These are phyloP conservation scores for Emergomyces orientalis DNA, from an alignment of 2,329 filamentous ascomycete genomes.

Conservation along the genomic window DNA sequence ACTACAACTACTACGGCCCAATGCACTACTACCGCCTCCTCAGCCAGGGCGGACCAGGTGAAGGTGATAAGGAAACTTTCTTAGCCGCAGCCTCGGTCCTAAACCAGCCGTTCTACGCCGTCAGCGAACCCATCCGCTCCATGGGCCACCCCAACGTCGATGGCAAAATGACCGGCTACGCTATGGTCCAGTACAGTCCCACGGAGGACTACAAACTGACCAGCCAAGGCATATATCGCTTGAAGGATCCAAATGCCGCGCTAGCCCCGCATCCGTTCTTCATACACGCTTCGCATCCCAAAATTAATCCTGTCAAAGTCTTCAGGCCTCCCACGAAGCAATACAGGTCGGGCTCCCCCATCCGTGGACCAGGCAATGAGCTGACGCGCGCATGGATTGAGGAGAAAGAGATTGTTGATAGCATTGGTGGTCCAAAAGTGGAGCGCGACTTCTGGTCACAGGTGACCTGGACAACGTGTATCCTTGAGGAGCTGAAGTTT, in stretches of 20 bases:
- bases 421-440: slow-evolving; percentile 18
- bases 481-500: slow-evolving; percentile 26
- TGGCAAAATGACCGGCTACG: slow-evolving; percentile 27
- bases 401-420: slow-evolving; percentile 3
- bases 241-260: slow-evolving; percentile 22
- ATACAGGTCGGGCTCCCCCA: slow-evolving; percentile 25
- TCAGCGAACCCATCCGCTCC: slow-evolving; percentile 29
- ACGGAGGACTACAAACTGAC: slow-evolving; percentile 23
- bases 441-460: slow-evolving; percentile 33
- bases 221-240: slow-evolving; percentile 20
- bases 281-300: slow-evolving; percentile 34
- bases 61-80: slow-evolving; percentile 46
- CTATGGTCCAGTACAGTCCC: slow-evolving; percentile 33
- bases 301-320: slow-evolving; percentile 32
- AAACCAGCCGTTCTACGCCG: slow-evolving; percentile 34
- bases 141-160: slow-evolving; percentile 23
- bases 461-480: slow-evolving; percentile 32
- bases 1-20: slow-evolving; percentile 43
- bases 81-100: slow-evolving; percentile 36
- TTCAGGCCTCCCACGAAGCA: slow-evolving; percentile 25
- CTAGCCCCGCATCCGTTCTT: slow-evolving; percentile 23
- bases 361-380: slow-evolving; percentile 26
- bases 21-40: slow-evolving; percentile 39
- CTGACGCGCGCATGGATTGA: slow-evolving; percentile 24
- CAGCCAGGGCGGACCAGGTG: slow-evolving; percentile 39